Evolutionary conservation across 192 early-diverging fungal genomes (phyloP).

Genomic region (Coemansia sp.): DNA sequence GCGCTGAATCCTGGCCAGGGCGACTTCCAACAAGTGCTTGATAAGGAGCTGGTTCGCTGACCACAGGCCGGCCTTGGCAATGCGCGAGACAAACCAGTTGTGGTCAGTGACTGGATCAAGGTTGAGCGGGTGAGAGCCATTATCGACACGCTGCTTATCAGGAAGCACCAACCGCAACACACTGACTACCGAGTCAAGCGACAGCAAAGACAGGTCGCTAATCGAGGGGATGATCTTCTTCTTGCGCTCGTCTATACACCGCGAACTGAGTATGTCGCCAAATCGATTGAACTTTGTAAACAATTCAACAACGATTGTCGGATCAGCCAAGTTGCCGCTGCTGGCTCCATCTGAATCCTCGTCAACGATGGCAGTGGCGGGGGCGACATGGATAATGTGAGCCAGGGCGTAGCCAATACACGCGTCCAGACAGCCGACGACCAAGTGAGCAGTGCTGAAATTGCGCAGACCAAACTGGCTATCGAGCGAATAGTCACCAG

Average conservation of each 20-base stretch:
- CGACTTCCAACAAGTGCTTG: constrained; percentile 31
- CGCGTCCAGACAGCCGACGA: constrained; percentile 65
- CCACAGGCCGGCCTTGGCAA: constrained; percentile 15
- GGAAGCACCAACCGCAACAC: constrained; percentile 29
- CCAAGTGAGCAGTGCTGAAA: constrained; percentile 54
- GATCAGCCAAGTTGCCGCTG: constrained; percentile 4
- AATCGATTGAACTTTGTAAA: constrained; percentile 31
- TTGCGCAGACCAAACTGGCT: constrained; percentile 60
- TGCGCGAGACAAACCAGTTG: constrained; percentile 7
- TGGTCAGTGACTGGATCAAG: neutral
- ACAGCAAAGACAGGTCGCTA: constrained; percentile 29
- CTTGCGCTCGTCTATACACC: constrained; percentile 37
- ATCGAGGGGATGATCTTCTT: constrained; percentile 13
- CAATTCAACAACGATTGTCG: constrained; percentile 27
- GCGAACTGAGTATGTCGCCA: constrained; percentile 28
- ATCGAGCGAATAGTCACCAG: constrained; percentile 63
- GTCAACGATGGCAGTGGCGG: neutral
- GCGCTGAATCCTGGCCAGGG: constrained; percentile 18
- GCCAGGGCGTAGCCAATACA: constrained; percentile 40
- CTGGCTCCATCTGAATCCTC: neutral
- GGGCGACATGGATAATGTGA: constrained; percentile 7
- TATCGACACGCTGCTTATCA: constrained; percentile 8
- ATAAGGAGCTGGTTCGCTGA: constrained; percentile 25
- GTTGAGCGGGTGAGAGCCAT: constrained; percentile 18
- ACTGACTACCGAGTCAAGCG: constrained; percentile 1